Base-by-base conservation (phyloP, 75 land plant species). In the Cunninghamia lanceolata region DNA sequence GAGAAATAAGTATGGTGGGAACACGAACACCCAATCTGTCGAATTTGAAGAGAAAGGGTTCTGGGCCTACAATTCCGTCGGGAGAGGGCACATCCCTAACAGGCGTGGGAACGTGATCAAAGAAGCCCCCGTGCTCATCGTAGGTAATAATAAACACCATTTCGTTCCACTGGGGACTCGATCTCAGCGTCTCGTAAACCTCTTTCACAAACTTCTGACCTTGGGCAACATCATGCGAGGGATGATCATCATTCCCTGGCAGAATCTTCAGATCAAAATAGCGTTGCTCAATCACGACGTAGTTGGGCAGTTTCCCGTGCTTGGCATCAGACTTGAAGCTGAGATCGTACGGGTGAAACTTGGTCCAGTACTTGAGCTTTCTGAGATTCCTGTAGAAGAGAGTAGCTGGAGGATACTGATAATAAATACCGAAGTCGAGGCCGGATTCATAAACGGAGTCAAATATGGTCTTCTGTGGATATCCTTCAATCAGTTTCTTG, bases 171-270 rank as follows among this genome's bases (percentile, higher is more conserved):
- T n/a, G n/a, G n/a, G n/a, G n/a, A n/a, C n/a, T n/a, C n/a, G n/a
- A n/a, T n/a, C n/a, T n/a, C n/a, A n/a, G n/a, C n/a, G n/a, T n/a
- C n/a, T 13, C 98, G 96, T 70, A 95, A 96, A 87, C 95, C 88
- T 96, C 98, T 90, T 96, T 96, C 83, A 96, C 89, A n/a, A 96
- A 90, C 91, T 89, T 63, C 90, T 96, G 98, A 32, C 98, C 98
- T 46, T 94, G 86, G 36, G 91, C 89, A 4, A 96, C 91, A 68
- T 96, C 98, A 76, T 96, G 98, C 77, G 96, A 93, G 17, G n/a
- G n/a, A n/a, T n/a, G n/a, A n/a, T n/a, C n/a, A n/a, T n/a, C n/a
- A n/a, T n/a, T n/a, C n/a, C n/a, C 96, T 96, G 73, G 95, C 96
- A 70, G 95, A 95, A 82, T 96, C 98, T 85, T 84, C 36, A 91